A percentile compares a stretch with the other conserved stretches of the same genome.
Evolutionary conservation across 208 protist species (phyloP).

Genomic region (Endotrypanum monterogeii): DNA sequence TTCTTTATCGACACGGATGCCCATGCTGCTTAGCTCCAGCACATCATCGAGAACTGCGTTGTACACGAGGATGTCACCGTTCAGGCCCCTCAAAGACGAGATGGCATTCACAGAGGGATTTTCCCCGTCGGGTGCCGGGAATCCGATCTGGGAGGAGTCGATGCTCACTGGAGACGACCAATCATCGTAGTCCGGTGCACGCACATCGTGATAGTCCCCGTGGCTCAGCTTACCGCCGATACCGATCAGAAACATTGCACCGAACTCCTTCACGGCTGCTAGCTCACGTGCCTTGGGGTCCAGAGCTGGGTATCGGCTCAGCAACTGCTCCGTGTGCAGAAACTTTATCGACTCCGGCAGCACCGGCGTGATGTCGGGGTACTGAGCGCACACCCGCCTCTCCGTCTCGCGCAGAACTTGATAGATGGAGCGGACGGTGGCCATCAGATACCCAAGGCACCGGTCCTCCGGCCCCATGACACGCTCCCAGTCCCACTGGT

Average conservation of each 20-base stretch:
- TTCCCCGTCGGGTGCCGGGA: slow-evolving; percentile 31
- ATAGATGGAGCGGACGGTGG: slow-evolving; percentile 75
- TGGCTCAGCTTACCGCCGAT: slow-evolving; percentile 85
- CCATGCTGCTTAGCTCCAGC: slow-evolving; percentile 92
- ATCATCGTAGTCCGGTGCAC: slow-evolving; percentile 93
- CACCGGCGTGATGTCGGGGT: slow-evolving; percentile 41
- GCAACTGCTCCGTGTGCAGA: slow-evolving; percentile 82
- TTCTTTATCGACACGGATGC: slow-evolving; percentile 89
- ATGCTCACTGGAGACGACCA: slow-evolving; percentile 81
- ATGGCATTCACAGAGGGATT: slow-evolving; percentile 52
- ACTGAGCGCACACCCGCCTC: slow-evolving; percentile 50
- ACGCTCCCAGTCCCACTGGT: slow-evolving; percentile 94
- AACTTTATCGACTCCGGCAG: slow-evolving; percentile 89
- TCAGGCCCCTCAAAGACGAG: slow-evolving; percentile 72
- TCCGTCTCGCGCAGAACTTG: slow-evolving; percentile 71
- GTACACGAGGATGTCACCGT: slow-evolving; percentile 92
- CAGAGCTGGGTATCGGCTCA: slow-evolving; percentile 76
- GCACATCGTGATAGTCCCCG: slow-evolving; percentile 81
- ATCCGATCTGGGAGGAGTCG: slow-evolving; percentile 34
- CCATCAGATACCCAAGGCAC: slow-evolving; percentile 68
- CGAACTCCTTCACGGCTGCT: slow-evolving; percentile 66
- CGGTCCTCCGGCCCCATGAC: slow-evolving; percentile 70
- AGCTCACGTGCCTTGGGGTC: slow-evolving; percentile 85
- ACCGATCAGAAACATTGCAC: slow-evolving; percentile 90
- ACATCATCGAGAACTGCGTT: slow-evolving; percentile 83